A percentile compares a stretch with the other conserved stretches of the same genome.
Evolutionary conservation across 2,329 filamentous ascomycete genomes (phyloP).

Genomic region (Davidsoniella eucalypti): DNA sequence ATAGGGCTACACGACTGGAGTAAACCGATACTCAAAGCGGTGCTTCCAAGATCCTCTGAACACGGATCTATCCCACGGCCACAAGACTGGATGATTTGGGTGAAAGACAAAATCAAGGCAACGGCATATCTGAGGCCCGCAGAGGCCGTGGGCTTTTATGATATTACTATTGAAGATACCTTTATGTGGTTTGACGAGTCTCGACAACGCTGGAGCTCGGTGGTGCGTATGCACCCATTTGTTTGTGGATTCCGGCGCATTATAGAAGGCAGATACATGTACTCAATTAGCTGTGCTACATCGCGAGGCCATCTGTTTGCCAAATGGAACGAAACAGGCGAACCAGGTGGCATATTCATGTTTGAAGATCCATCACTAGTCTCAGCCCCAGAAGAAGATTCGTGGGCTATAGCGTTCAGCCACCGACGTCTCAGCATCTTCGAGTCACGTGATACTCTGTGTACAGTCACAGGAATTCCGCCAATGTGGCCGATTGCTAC

Average conservation of each 20-base stretch:
- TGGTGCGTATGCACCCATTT: conserved; percentile 7
- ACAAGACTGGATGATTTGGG: conserved; percentile 6
- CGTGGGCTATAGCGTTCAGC: conserved; percentile 7
- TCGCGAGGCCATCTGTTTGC: conserved; percentile 7
- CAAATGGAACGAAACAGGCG: background rate
- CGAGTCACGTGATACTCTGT: conserved; percentile 7
- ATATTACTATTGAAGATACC: conserved; percentile 1
- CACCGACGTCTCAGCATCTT: conserved; percentile 12
- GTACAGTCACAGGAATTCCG: background rate
- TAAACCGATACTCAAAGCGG: conserved; percentile 5
- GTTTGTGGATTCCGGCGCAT: background rate
- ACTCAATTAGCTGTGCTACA: conserved; percentile 9
- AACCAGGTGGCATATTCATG: conserved; percentile 3
- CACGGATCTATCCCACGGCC: background rate
- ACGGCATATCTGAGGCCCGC: background rate
- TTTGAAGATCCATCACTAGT: conserved; percentile 11
- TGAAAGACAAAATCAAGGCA: conserved; percentile 2
- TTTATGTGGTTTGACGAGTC: too few relatives aligned
- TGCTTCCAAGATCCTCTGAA: background rate
- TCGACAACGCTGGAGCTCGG: conserved; percentile 2
- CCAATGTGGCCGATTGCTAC: background rate
- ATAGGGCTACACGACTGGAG: conserved; percentile 1
- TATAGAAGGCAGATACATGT: conserved; percentile 4
- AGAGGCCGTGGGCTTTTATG: conserved; percentile 1
- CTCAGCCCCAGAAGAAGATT: conserved; percentile 8